Evolutionary conservation across 2,329 filamentous ascomycete genomes (phyloP).

Genomic region (Colletotrichum aenigma): DNA sequence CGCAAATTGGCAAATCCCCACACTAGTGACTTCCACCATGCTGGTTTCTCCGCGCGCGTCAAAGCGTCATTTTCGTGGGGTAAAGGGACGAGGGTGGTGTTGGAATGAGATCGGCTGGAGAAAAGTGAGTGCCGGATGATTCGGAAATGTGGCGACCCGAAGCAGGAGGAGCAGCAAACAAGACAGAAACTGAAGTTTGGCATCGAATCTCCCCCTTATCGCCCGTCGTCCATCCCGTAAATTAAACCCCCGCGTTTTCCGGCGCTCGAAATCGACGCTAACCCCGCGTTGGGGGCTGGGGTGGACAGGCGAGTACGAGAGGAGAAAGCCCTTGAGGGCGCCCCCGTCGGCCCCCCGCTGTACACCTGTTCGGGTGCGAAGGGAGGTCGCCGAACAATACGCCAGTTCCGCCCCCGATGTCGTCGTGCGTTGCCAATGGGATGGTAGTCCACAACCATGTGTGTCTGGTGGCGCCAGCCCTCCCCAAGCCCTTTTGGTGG

Average conservation of each 20-base stretch:
- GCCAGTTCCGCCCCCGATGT: background rate
- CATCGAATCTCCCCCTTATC: background rate
- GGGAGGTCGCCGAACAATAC: background rate
- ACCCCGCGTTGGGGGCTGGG: slow-evolving; percentile 9
- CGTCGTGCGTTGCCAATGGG: background rate
- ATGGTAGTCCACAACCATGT: background rate
- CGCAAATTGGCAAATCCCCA: background rate
- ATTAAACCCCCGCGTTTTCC: slow-evolving; percentile 9
- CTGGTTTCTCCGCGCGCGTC: background rate
- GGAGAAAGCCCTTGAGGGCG: background rate
- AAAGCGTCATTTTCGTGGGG: background rate
- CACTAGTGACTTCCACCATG: background rate
- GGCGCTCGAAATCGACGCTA: slow-evolving; percentile 13
- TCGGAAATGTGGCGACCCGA: background rate
- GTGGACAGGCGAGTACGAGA: slow-evolving; percentile 11
- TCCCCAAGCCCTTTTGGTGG: background rate
- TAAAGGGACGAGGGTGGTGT: background rate
- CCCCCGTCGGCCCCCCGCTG: background rate
- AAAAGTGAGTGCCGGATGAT: background rate
- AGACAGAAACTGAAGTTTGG: background rate
- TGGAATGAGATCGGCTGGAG: background rate
- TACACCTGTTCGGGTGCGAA: background rate
- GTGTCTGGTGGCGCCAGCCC: background rate
- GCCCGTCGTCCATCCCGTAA: background rate
- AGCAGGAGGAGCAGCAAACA: background rate